Evolutionary conservation across 352 stramenopile genomes (phyloP).

Genomic region (Pythium myriotylum): DNA sequence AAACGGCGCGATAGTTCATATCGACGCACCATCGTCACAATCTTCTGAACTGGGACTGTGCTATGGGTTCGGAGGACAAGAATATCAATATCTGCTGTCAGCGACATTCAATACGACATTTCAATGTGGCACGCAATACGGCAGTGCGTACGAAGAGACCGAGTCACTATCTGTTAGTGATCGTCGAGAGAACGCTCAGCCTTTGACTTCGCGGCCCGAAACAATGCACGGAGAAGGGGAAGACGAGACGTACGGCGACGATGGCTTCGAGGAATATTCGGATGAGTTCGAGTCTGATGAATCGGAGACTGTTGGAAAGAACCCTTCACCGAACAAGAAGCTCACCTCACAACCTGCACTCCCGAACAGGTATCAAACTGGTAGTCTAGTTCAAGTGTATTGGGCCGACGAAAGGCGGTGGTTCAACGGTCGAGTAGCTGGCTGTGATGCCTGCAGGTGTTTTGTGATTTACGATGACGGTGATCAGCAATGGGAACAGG

Average conservation of each 20-base stretch:
- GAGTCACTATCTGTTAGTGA: slow-evolving; percentile 5
- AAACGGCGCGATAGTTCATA: no score
- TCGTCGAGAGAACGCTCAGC: background rate
- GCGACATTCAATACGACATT: no score
- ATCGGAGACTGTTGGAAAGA: background rate
- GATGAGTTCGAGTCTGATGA: slow-evolving; percentile 47
- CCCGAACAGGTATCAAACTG: slow-evolving; percentile 4
- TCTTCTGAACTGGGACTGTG: background rate
- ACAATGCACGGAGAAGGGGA: background rate
- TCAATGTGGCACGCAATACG: no score
- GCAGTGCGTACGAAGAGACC: slow-evolving; percentile 14
- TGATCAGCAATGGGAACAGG: slow-evolving; percentile 48
- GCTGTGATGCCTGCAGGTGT: slow-evolving; percentile 19
- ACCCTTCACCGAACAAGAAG: no score
- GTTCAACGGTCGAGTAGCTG: slow-evolving; percentile 38
- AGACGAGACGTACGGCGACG: slow-evolving; percentile 34
- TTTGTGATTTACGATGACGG: slow-evolving; percentile 55
- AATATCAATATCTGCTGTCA: background rate
- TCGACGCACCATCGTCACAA: slow-evolving; percentile 1
- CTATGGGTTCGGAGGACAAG: background rate
- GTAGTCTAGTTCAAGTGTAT: slow-evolving; percentile 45
- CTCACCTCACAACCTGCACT: no score
- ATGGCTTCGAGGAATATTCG: slow-evolving; percentile 57
- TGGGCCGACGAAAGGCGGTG: slow-evolving; percentile 50
- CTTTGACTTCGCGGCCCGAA: background rate